Conservation (phyloP, 1,284 basidiomycete genomes). For the Cutaneotrichosporon daszewskae region DNA sequence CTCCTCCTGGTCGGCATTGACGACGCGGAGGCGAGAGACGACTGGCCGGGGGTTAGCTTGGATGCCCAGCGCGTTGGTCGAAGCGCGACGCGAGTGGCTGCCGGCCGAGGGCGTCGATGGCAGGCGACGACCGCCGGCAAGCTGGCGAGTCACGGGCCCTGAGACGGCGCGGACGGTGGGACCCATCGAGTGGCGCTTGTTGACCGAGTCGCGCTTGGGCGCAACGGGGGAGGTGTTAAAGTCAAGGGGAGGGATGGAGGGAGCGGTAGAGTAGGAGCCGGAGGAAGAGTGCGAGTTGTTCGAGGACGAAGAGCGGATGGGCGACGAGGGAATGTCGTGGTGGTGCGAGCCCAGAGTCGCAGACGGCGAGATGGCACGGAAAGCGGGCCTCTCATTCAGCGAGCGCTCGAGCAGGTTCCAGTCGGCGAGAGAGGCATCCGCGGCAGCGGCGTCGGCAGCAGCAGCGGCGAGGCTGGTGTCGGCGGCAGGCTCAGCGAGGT, state of each 20-base stretch:
- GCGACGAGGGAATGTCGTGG: background rate
- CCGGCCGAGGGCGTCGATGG: background rate
- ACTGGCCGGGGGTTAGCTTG: background rate
- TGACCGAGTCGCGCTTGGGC: background rate
- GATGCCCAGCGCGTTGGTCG: background rate
- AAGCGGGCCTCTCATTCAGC: constrained; percentile 33
- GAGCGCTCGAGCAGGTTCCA: constrained; percentile 35
- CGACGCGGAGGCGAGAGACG: constrained; percentile 7
- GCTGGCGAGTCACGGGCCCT: constrained; percentile 1
- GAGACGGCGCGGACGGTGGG: constrained; percentile 2
- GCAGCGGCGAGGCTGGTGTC: constrained; percentile 5
- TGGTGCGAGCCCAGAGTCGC: constrained; percentile 33
- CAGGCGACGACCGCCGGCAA: background rate
- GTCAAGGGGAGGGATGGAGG: constrained; percentile 10
- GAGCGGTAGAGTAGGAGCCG: background rate
- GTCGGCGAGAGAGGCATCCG: constrained; percentile 19
- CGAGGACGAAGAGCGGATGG: background rate
- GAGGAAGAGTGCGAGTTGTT: constrained; percentile 13
- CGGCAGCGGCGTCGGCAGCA: constrained; percentile 10
- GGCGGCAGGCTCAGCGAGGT: constrained; percentile 9
- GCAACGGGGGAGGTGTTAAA: constrained; percentile 6
- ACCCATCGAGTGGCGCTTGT: background rate
- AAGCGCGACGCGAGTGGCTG: background rate
- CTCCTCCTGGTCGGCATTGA: constrained; percentile 4
- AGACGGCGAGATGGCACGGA: constrained; percentile 39